Evolutionary conservation across 345 rosid genomes (phyloP), one percentile per base, ranked within the genome.

Genomic region (Populus davidiana): DNA sequence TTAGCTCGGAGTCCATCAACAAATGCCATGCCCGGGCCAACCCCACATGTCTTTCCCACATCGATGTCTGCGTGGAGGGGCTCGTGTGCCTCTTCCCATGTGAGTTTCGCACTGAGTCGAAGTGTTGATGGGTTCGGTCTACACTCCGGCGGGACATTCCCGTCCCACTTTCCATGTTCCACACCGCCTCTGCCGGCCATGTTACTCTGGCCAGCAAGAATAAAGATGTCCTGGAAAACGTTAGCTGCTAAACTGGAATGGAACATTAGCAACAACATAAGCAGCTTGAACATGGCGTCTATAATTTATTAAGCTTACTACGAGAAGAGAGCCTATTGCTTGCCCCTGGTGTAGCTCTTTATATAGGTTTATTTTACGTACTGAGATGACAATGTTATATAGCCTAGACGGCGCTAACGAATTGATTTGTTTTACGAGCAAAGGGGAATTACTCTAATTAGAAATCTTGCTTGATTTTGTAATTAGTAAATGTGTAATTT

Each of bases 151-250:
- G 81, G 81, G 18, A 81, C 49, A 56, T 35, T 12, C 75, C 75
- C 68, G 50, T 81, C 62, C 81, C 78, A 77, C 41, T 25, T 77
- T 67, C 67, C 61, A 44, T 35, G 18, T 0, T 49, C 69, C 29
- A 73, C 74, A 1, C 84, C 84, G 18, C 84, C 84, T 23, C 75
- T 47, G 39, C 75, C 84, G 2, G 84, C 80, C 84, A 81, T 81
- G 75, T 81, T 81, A 78, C 81, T 77, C 41, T 77, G 78, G 27
- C 81, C 84, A 27, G 71, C 84, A 5, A 78, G 74, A 21, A 82
- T 71, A 38, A 67, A 81, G 8, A 67, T 74, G 75, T 81, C 86
- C 54, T 56, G 18, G 31, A 81, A 77, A 63, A 25, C 2, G 52
- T 56, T 6, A 6, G 31, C 56, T 17, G 72, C 77, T 20, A 47